Percentiles rank a stretch among this genome's conserved stretches.
Conservation (phyloP, 495 filamentous ascomycete species). For the Chaetomidium leptoderma region DNA sequence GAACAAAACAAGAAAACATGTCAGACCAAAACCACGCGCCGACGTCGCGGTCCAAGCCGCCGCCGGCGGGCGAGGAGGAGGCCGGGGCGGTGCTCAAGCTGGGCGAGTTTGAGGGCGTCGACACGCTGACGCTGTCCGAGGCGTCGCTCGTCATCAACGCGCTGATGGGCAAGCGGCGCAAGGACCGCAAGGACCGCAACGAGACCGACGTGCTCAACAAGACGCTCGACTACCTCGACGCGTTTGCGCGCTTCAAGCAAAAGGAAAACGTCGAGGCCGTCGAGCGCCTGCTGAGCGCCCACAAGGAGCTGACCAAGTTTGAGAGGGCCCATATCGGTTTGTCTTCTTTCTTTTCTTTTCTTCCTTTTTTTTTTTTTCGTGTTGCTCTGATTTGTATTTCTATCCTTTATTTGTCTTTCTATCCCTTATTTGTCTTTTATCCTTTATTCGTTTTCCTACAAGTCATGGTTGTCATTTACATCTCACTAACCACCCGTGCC, state of each 20-base stretch:
- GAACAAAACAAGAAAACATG: slow-evolving; percentile 22
- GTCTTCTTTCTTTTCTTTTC: slow-evolving; percentile 27
- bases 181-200: slow-evolving; percentile 58
- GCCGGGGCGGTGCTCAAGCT: slow-evolving; percentile 74
- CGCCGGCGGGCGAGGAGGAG: slow-evolving; percentile 80
- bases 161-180: slow-evolving; percentile 68
- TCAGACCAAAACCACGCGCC: slow-evolving; percentile 38
- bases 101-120: slow-evolving; percentile 86
- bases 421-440: no score
- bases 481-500: background rate
- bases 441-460: background rate
- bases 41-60: slow-evolving; percentile 67
- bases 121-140: slow-evolving; percentile 82
- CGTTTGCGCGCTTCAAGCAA: slow-evolving; percentile 91
- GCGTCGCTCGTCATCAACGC: slow-evolving; percentile 88
- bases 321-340: slow-evolving; percentile 89
- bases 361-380: slow-evolving; percentile 7
- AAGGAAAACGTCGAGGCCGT: slow-evolving; percentile 91
- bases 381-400: no score
- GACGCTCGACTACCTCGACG: slow-evolving; percentile 84
- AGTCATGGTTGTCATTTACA: no score
- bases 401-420: background rate
- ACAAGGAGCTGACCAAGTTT: slow-evolving; percentile 79
- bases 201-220: slow-evolving; percentile 74
- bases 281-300: slow-evolving; percentile 70